Conservation (phyloP, 1,284 basidiomycete species). For the Malassezia psittaci region DNA sequence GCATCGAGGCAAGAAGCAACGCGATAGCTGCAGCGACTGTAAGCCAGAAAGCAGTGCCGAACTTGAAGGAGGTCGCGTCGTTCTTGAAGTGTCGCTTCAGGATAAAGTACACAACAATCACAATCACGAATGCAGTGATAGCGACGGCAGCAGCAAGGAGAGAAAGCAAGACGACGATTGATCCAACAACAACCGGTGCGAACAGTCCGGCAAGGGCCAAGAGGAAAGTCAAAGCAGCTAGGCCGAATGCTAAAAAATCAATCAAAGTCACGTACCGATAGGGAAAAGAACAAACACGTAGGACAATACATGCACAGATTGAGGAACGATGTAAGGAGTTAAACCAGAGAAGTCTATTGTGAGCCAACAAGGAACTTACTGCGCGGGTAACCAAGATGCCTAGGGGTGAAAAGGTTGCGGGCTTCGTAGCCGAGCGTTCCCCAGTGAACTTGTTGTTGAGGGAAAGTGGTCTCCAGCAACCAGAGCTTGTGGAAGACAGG, state of each 20-base stretch:
- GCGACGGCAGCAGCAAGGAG: neutral
- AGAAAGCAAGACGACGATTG: neutral
- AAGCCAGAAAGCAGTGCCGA: conserved; percentile 10
- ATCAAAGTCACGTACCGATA: neutral
- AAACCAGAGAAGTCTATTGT: neutral
- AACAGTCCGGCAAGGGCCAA: neutral
- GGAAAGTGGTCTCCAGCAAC: neutral
- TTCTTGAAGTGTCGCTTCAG: neutral
- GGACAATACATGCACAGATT: neutral
- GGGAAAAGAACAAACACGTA: conserved; percentile 14
- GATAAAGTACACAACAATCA: conserved; percentile 5
- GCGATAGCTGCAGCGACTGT: neutral
- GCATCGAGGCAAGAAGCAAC: neutral
- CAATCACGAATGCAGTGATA: conserved; percentile 6
- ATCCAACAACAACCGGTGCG: neutral
- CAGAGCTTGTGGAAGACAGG: conserved; percentile 8
- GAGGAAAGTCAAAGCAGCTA: conserved; percentile 2
- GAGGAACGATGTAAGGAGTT: neutral
- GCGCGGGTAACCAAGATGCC: conserved; percentile 5
- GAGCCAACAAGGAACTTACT: neutral
- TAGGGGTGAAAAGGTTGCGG: neutral
- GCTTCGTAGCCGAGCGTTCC: conserved; percentile 12
- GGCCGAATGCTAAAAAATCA: conserved; percentile 3
- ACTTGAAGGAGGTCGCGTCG: neutral
- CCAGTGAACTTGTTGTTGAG: neutral